A percentile compares a stretch with the other conserved stretches of the same genome.
phyloP scores from a whole-genome alignment of 176 grass and related monocot genomes.

The Melocanna baccifera region DNA sequence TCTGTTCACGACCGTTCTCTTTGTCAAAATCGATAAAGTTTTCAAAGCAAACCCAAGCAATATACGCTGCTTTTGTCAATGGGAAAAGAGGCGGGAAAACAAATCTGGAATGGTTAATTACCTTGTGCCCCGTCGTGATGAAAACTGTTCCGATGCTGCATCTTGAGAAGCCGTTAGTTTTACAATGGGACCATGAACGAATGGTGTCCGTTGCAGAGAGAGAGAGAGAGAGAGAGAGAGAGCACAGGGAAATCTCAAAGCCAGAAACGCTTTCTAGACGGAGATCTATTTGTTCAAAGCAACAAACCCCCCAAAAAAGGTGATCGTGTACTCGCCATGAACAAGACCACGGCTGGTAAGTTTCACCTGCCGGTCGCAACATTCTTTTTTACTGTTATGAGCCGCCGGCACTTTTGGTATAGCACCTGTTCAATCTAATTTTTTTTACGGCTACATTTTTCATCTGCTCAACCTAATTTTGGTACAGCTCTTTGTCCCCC shows the following conservation, averaged over 20 bases:
- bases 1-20: not conserved
- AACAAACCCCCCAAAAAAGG: not conserved
- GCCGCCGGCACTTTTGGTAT: not conserved
- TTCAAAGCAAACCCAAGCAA: not conserved
- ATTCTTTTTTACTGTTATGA: not conserved
- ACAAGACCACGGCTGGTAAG: not conserved
- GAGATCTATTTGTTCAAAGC: not conserved
- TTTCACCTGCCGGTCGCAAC: not conserved
- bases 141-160: slow-evolving; percentile 3
- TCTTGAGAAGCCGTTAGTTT: not conserved
- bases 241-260: not conserved
- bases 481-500: not conserved
- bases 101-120: not conserved
- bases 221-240: not conserved
- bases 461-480: not conserved
- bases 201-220: not conserved
- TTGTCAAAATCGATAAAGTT: not conserved
- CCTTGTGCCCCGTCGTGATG: not conserved
- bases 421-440: not conserved
- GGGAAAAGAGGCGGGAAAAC: not conserved
- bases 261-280: not conserved
- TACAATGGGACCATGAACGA: not conserved
- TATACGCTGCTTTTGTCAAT: not conserved
- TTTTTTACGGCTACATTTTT: not conserved
- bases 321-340: not conserved